Base-by-base conservation (phyloP, 345 rosid genomes). In the Ailanthus altissimus region DNA sequence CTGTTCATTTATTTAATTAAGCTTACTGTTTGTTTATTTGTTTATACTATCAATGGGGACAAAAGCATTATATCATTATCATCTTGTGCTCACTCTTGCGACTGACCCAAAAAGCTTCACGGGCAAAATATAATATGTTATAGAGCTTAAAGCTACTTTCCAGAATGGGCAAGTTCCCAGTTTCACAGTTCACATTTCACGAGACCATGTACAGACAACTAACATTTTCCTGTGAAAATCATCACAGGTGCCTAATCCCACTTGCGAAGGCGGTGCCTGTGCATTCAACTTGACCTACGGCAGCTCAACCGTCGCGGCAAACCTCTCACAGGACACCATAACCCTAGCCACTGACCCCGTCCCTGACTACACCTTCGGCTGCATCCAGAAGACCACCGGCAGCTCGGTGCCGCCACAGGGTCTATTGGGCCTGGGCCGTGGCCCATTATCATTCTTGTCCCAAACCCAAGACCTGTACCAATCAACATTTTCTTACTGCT, bases 401-500 rank as follows among this genome's bases (percentile, higher is more conserved):
- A 83, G 80, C 79, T 90, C 98, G 2, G 42, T 87, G 18, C 98
- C 98, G 15, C 89, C 95, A 0, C 99, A 96, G 79, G 99, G 99
- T 6, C 89, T 96, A 0, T 66, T 93, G 81, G 99, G 99, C 11
- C 75, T 93, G 9, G 95, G 97, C 26, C 89, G 99, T 50, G 99
- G 99, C 59, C 91, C 98, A 8, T 70, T 93, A 20, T 96, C 99
- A 1, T 77, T 96, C 20, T 61, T 91, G 70, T 90, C 97, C 2
- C 99, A 96, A 74, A 82, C 98, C 80, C 91, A 90, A 78, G 79
- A 61, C 73, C 83, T 93, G 2, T 96, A 92, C 79, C 76, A 82
- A 58, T 89, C 95, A 21, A 92, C 97, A 1, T 96, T 96, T 81
- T 96, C 99, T 0, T 96, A 92, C 59, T 96, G 99, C 84, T 83